Evolutionary conservation across 805 yeast genomes (phyloP).

Genomic region (Metschnikowia drakensbergensis): DNA sequence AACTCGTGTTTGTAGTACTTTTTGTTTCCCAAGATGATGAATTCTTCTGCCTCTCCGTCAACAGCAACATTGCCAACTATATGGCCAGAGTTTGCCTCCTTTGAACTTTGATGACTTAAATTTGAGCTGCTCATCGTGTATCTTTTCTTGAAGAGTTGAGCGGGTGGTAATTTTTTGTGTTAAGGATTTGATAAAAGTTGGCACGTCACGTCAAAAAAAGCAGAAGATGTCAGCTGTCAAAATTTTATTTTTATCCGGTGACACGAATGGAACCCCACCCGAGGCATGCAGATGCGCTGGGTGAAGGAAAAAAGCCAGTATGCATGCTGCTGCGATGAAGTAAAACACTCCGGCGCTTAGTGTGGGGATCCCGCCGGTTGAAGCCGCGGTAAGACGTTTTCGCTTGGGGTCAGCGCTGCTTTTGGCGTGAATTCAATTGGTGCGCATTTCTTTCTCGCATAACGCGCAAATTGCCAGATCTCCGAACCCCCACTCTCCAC

Average conservation of each 20-base stretch:
- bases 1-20: constrained; percentile 52
- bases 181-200: not conserved
- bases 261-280: not conserved
- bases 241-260: not conserved
- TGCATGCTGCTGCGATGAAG: constrained; percentile 2
- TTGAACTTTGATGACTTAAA: constrained; percentile 1
- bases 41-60: constrained; percentile 39
- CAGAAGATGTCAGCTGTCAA: not conserved
- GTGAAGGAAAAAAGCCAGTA: constrained; percentile 1
- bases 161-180: not conserved
- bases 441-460: not conserved
- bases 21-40: constrained; percentile 39
- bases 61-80: not conserved
- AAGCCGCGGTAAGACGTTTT: not conserved
- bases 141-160: not conserved
- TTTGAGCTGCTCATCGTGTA: not conserved
- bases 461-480: not conserved
- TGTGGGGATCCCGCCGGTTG: not conserved
- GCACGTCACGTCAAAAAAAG: not conserved
- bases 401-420: not conserved
- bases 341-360: not conserved
- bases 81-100: not conserved
- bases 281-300: not conserved
- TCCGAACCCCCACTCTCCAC: not conserved
- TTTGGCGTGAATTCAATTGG: not conserved